Base-by-base conservation (phyloP, 2,329 filamentous ascomycete genomes). In the Cadophora malorum region DNA sequence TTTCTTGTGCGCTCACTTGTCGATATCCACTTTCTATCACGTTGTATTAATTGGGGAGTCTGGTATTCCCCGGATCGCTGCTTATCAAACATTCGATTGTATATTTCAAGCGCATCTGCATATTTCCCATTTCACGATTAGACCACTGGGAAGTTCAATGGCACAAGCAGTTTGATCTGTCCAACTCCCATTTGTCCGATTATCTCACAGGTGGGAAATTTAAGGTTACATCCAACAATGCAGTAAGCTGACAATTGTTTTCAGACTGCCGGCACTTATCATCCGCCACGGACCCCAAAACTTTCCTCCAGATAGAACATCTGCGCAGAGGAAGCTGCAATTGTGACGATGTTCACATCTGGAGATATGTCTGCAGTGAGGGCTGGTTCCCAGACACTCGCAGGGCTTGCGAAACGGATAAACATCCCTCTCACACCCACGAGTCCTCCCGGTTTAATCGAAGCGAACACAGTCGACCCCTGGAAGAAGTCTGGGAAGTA, bases 401-500 rank as follows among this genome's bases (percentile, higher is more conserved):
- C 53, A 55, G 73, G 75, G 55, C 71, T 79, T 28, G 74, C 71
- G 33, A 77, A 76, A 69, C 85, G 88, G 68, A 88, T 90, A 75
- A 76, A 83, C 59, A 89, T 90, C 68, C 86, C 87, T 2, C 79
- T 88, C 63, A 88, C 85, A 23, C 78, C 87, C 1, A 85, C 84
- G 35, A 90, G 87, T 69, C 86, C 87, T 0, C 82, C 88, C 0
- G 88, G 88, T 16, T 80, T 90, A 38, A 80, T 90, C 53, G 85
- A 90, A 78, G 88, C 88, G 23, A 79, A 88, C 70, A 86, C 84
- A 0, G 81, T 90, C 67, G 94, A 97, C 78, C 93, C 94, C 28
- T 97, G 92, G 91, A 85, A 79, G 31, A 82, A 93, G 76, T 90
- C 94, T 25, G 92, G 91, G 55, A 96, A 97, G 81, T 97, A 97